Conservation (phyloP, 768 basidiomycete species). For the Termitomyces sp. region DNA sequence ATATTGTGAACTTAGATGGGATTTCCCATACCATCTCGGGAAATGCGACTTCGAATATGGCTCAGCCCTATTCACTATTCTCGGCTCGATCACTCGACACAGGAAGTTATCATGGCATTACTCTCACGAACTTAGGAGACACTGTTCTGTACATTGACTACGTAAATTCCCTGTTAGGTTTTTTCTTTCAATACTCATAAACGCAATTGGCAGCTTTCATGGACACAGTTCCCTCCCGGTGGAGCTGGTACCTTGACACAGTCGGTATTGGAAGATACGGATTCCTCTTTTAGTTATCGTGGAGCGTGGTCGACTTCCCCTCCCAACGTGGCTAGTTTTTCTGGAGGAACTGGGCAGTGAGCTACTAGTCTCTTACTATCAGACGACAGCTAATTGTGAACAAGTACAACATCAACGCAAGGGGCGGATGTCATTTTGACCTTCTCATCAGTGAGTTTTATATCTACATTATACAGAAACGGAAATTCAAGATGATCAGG, state of each 20-base stretch:
- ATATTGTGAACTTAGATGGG: not conserved
- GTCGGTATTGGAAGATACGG: not conserved
- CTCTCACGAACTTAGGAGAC: not conserved
- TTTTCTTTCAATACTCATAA: not conserved
- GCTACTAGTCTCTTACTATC: not conserved
- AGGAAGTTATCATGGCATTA: not conserved
- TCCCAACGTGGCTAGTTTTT: not conserved
- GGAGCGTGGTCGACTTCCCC: not conserved
- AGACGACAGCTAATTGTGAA: not conserved
- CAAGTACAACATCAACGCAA: not conserved
- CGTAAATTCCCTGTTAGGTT: not conserved
- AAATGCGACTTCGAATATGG: not conserved
- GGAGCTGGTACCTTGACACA: not conserved
- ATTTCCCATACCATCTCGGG: not conserved
- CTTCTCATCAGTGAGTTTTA: conserved; percentile 1
- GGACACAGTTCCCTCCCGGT: not conserved
- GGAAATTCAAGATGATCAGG: not conserved
- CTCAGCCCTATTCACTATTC: not conserved
- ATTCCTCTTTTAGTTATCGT: not conserved
- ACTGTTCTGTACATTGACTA: not conserved
- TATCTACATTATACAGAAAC: not conserved
- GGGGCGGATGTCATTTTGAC: not conserved
- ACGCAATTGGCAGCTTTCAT: not conserved
- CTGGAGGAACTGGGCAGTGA: not conserved
- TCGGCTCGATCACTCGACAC: not conserved